phyloP scores from a whole-genome alignment of 768 basidiomycete species.

The Rubroboletus pulcherrimus region DNA sequence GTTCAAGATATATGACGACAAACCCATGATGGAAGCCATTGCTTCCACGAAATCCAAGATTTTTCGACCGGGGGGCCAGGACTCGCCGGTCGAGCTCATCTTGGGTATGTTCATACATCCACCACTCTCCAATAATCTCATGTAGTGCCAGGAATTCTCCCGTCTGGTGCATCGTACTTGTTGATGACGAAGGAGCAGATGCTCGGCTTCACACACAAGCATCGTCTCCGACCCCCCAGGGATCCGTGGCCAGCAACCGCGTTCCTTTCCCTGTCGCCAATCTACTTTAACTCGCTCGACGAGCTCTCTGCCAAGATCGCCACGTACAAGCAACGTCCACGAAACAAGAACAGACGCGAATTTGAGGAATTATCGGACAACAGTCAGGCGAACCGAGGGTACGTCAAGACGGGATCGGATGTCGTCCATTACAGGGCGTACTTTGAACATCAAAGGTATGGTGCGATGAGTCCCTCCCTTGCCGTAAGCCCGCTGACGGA shows the following conservation, averaged over 20 bases:
- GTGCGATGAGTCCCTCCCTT: not conserved
- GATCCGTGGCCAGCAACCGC: constrained; percentile 15
- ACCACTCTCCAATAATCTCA: not conserved
- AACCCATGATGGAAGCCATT: constrained; percentile 30
- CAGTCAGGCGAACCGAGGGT: constrained; percentile 43
- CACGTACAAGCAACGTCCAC: constrained; percentile 36
- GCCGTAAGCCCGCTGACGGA: not conserved
- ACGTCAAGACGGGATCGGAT: constrained; percentile 20
- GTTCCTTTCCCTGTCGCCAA: constrained; percentile 48
- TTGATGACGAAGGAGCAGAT: constrained; percentile 37
- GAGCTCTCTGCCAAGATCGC: constrained; percentile 39
- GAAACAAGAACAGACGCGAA: constrained; percentile 30
- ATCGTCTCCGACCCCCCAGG: constrained; percentile 16
- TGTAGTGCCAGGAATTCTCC: constrained; percentile 38
- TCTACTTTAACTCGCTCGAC: constrained; percentile 33
- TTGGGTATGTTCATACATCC: constrained; percentile 32
- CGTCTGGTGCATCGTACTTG: constrained; percentile 42
- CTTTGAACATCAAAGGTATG: constrained; percentile 46
- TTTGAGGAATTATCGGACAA: constrained; percentile 27
- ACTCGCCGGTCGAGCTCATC: constrained; percentile 38
- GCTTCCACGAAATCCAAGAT: constrained; percentile 25
- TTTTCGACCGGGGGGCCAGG: constrained; percentile 27
- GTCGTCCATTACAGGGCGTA: constrained; percentile 31
- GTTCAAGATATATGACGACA: constrained; percentile 36
- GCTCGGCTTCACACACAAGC: constrained; percentile 17